These are phyloP conservation scores for Holtermannia corniformis DNA, from an alignment of 768 basidiomycete genomes.

Conservation along the genomic window DNA sequence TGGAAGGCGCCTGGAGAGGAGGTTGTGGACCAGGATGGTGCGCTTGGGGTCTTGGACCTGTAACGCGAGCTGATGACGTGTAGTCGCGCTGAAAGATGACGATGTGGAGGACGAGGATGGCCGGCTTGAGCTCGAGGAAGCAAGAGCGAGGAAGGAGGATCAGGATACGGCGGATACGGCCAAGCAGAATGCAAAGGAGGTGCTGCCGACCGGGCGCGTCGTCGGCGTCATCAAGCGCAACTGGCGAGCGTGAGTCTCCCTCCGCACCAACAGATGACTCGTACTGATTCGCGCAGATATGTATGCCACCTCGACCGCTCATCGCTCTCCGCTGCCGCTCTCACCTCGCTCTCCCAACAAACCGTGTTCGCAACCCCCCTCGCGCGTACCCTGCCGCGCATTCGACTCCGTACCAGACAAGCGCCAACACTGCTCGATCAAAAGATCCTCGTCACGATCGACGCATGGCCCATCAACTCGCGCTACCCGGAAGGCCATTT, in stretches of 20 bases:
- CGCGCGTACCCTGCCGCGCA: conserved; percentile 81
- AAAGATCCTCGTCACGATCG: conserved; percentile 92
- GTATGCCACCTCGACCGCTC: conserved; percentile 91
- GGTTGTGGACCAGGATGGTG: conserved; percentile 87
- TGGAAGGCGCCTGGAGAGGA: conserved; percentile 91
- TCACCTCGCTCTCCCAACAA: conserved; percentile 63
- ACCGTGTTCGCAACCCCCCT: conserved; percentile 92
- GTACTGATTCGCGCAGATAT: conserved; percentile 48
- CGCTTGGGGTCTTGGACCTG: conserved; percentile 18
- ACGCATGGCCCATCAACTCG: conserved; percentile 77
- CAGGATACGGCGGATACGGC: conserved; percentile 33
- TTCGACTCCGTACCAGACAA: conserved; percentile 88
- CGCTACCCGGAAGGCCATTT: conserved; percentile 96
- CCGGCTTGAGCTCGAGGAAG: conserved; percentile 45
- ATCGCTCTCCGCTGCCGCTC: conserved; percentile 67
- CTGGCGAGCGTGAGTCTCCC: conserved; percentile 71
- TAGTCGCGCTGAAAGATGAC: conserved; percentile 73
- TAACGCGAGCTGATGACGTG: background rate
- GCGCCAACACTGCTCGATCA: conserved; percentile 77
- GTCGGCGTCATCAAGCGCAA: conserved; percentile 90
- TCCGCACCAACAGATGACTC: background rate
- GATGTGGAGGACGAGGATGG: conserved; percentile 54
- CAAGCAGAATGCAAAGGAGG: conserved; percentile 45
- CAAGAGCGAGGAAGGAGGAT: conserved; percentile 31
- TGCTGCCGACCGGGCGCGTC: conserved; percentile 81